Base-by-base conservation (phyloP, 768 basidiomycete species). In the Xerocomus spinulosus region DNA sequence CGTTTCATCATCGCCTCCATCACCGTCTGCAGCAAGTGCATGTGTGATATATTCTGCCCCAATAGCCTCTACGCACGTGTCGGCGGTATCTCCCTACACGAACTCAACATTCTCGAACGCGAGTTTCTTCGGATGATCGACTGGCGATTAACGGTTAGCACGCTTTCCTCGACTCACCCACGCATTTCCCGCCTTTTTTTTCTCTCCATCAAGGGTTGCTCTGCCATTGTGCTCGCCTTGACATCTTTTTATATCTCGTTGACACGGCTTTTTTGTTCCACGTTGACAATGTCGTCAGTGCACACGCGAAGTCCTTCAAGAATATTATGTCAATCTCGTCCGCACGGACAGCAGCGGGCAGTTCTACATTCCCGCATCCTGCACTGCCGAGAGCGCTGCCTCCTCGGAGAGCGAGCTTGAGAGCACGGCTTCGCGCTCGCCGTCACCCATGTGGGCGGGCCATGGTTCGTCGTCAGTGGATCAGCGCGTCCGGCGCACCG, bases 1-100 rank as follows among this genome's bases (percentile, higher is more conserved):
- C 92, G 96, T 50, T 98, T 99, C 72, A 78, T 97, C 63, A 97
- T 98, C 71, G 80, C 95, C 37, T 83, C 92, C 57, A 85, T 97
- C 67, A 82, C 89, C 25, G 91, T 93, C 50, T 87, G 91, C 52
- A 87, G 84, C 73, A 98, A 99, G 70, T 92, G 92, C 0, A 82
- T 97, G 37, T 94, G 90, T 68, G 96, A 99, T 71, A 81, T 83
- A 17, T 98, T 98, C 68, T 95, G 90, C 71, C 92, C 90, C 40
- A 98, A 98, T 67, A 81, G 78, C 48, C 82, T 94, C 62, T 98
- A 98, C 70, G 92, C 96, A 55, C 88, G 86, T 69, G 94, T 99
- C 26, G 96, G 96, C 58, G 96, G 96, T 47, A 92, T 97, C 64
- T 83, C 87, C 53, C 77, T 92, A 41, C 75, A 78, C 50, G 95